Conservation (phyloP, 352 stramenopile species). For the Globisporangium apiculatum region DNA sequence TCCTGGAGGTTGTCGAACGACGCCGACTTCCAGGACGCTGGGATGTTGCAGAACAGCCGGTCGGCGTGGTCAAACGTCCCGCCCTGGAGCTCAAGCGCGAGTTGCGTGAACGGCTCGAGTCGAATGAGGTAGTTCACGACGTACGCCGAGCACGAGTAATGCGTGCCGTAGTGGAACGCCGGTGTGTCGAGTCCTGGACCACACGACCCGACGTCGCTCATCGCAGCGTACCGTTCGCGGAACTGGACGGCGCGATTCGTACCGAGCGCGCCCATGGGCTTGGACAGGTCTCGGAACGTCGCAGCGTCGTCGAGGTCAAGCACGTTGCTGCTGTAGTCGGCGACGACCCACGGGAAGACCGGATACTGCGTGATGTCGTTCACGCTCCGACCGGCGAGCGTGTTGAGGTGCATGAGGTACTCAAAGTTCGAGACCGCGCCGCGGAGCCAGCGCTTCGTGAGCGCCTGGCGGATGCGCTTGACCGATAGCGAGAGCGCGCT, state of each 20-base stretch:
- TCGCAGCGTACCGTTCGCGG: constrained; percentile 69
- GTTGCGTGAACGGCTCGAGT: constrained; percentile 81
- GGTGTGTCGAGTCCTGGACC: constrained; percentile 52
- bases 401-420: constrained; percentile 96
- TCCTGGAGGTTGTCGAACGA: constrained; percentile 90
- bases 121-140: constrained; percentile 97
- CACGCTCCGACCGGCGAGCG: constrained; percentile 92
- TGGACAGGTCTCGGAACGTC: constrained; percentile 91
- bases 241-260: constrained; percentile 80
- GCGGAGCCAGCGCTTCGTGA: constrained; percentile 69
- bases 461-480: constrained; percentile 58
- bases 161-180: constrained; percentile 95
- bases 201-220: constrained; percentile 31
- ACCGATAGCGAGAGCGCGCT: constrained; percentile 51
- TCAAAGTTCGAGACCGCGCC: constrained; percentile 89
- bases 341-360: constrained; percentile 94
- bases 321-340: constrained; percentile 82
- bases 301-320: constrained; percentile 75
- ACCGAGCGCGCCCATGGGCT: constrained; percentile 92
- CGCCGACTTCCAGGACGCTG: constrained; percentile 91
- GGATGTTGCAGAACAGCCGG: constrained; percentile 93
- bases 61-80: constrained; percentile 93
- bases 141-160: constrained; percentile 96
- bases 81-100: constrained; percentile 60
- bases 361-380: constrained; percentile 99